Evolutionary conservation across 23 red algal species (phyloP).

Genomic region (Gracilaria caudata): DNA sequence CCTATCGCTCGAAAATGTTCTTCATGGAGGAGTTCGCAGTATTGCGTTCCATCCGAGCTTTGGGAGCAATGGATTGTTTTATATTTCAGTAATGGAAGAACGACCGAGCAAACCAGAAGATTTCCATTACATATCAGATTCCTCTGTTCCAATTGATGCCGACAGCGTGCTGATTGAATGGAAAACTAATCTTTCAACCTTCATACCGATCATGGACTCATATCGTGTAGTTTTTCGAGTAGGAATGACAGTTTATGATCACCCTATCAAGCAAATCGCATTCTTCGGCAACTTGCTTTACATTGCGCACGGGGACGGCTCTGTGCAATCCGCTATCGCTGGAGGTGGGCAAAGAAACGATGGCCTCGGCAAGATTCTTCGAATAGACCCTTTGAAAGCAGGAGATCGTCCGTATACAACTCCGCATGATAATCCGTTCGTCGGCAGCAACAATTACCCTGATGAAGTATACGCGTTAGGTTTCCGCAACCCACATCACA

Average conservation of each 20-base stretch:
- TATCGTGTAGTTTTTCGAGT: conserved; percentile 56
- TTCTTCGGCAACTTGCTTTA: conserved; percentile 45
- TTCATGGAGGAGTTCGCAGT: conserved; percentile 47
- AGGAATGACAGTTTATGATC: conserved; percentile 56
- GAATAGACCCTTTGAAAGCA: conserved; percentile 46
- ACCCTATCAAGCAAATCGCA: conserved; percentile 65
- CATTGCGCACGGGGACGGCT: conserved; percentile 62
- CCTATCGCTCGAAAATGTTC: conserved; percentile 18
- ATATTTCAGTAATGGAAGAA: conserved; percentile 70
- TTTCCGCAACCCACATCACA: conserved; percentile 65
- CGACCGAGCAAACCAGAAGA: conserved; percentile 25
- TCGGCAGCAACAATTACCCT: background rate
- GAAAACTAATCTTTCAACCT: conserved; percentile 11
- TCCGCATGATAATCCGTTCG: conserved; percentile 51
- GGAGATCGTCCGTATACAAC: conserved; percentile 30
- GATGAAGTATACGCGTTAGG: conserved; percentile 50
- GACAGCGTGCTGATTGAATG: conserved; percentile 61
- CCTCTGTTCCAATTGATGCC: conserved; percentile 34
- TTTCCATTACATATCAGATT: conserved; percentile 55
- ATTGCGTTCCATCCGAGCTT: conserved; percentile 60
- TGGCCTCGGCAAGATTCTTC: conserved; percentile 45
- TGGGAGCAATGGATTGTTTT: conserved; percentile 29
- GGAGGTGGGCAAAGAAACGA: conserved; percentile 55
- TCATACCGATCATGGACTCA: conserved; percentile 7
- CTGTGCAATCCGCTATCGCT: conserved; percentile 42